phyloP scores from a whole-genome alignment of 768 basidiomycete genomes.

The Naematelia aurantialba region DNA sequence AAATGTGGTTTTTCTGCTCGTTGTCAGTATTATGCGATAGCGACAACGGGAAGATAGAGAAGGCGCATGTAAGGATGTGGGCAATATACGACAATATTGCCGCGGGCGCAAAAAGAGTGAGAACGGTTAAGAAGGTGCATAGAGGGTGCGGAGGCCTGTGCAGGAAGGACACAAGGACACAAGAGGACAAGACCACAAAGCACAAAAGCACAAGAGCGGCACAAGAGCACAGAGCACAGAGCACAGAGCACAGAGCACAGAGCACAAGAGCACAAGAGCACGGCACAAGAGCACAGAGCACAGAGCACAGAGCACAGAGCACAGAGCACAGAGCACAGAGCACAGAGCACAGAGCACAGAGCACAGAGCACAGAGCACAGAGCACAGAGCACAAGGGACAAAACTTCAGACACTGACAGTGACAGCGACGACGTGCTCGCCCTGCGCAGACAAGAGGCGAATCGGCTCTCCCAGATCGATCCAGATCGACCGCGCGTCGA shows the following conservation, averaged over 20 bases:
- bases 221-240: constrained; percentile 6
- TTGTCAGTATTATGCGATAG: no score
- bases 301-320: constrained; percentile 2
- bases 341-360: neutral
- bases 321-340: neutral
- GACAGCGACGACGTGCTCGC: constrained; percentile 15
- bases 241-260: neutral
- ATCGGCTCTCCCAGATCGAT: constrained; percentile 12
- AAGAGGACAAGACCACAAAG: neutral
- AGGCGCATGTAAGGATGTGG: no score
- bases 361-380: constrained; percentile 12
- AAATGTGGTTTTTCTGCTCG: constrained; percentile 1
- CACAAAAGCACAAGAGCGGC: constrained; percentile 5
- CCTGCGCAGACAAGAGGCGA: constrained; percentile 17
- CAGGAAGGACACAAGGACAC: no score
- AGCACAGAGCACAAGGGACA: neutral
- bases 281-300: neutral
- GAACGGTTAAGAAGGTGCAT: no score
- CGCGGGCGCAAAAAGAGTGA: no score
- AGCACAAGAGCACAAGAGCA: neutral
- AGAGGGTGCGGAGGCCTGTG: no score
- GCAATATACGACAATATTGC: no score
- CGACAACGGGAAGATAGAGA: no score
- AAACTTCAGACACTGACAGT: constrained; percentile 14
- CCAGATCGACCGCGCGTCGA: constrained; percentile 15